Base-by-base conservation (phyloP, 1,284 basidiomycete species). In the Puccinia hordei region DNA sequence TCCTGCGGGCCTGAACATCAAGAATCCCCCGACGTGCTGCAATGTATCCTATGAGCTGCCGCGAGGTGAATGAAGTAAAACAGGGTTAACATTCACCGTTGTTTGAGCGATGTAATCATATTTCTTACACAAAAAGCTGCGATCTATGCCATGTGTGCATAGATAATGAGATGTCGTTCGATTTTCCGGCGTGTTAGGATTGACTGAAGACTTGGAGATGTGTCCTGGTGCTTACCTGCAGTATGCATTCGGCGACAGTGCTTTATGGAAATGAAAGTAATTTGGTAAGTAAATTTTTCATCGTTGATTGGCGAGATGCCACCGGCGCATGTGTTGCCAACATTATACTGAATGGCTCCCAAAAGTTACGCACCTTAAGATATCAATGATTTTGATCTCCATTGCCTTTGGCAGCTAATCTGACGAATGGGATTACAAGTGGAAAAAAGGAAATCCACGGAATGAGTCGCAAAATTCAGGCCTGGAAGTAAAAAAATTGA, bases 91-190 rank as follows among this genome's bases (percentile, higher is more conserved):
- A 27, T 35, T 19, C 22, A 22, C 10, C 13, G 17, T 1, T 57
- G 51, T 75, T 33, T 10, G 27, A 30, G 13, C 17, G 38, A 35
- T 27, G 4, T 22, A 35, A 22, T 57, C 49, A 33, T 17, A 22
- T 77, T 13, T 17, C 74, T 77, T 38, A 77, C 74, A 68, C 74
- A 77, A 44, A 77, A 68, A 44, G 46, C 63, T 46, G 74, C 44
- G 41, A 66, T 77, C 74, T 77, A 65, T 63, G 2, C 8, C 1
- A n/a, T 33, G 9, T 8, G 46, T 13, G 73, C 17, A 17, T 33
- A 55, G 9, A 73, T 0, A 19, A 38, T 35, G 38, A 8, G 19
- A 72, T 12, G 55, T 22, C 41, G 24, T 17, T 33, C 10, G 9
- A 55, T 41, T 17, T n/a, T 10, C 41, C 24, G 38, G 15, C 22